Conservation (phyloP, 495 filamentous ascomycete species). For the Podospora pseudoanserina region DNA sequence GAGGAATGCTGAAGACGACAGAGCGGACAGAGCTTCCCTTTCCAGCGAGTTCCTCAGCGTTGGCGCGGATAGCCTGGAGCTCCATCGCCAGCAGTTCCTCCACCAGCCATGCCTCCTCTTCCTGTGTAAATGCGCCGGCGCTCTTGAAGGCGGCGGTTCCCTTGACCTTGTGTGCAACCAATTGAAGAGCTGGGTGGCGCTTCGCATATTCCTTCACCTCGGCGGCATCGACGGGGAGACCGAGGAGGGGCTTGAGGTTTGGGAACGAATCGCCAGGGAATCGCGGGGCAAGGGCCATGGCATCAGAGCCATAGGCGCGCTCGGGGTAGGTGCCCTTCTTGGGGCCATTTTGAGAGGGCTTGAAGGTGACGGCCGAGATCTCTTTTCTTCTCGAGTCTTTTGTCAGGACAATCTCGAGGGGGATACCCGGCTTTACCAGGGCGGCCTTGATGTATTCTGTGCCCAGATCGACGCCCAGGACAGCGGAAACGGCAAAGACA, state of each 20-base stretch:
- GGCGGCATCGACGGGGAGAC: constrained; percentile 60
- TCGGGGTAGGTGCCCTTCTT: constrained; percentile 71
- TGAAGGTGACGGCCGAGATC: constrained; percentile 86
- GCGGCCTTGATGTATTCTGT: constrained; percentile 97
- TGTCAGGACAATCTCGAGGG: constrained; percentile 96
- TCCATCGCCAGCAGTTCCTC: constrained; percentile 98
- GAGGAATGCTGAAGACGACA: constrained; percentile 85
- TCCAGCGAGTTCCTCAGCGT: constrained; percentile 84
- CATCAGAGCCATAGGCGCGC: constrained; percentile 86
- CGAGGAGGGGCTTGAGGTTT: constrained; percentile 85
- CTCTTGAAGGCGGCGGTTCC: constrained; percentile 75
- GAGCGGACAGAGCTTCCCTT: constrained; percentile 69
- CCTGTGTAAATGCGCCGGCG: constrained; percentile 56
- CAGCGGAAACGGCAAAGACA: constrained; percentile 58
- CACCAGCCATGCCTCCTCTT: constrained; percentile 71
- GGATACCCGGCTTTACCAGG: constrained; percentile 95
- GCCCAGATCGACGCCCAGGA: constrained; percentile 90
- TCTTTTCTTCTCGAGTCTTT: constrained; percentile 99
- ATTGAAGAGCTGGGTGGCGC: constrained; percentile 66
- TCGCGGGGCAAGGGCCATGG: constrained; percentile 77
- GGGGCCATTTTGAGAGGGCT: constrained; percentile 61
- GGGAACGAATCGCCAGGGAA: constrained; percentile 92
- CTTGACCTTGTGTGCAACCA: constrained; percentile 55
- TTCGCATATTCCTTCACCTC: constrained; percentile 62
- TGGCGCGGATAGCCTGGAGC: constrained; percentile 78